Evolutionary conservation across 2,329 filamentous ascomycete species (phyloP), one percentile per base, ranked within the genome.

Genomic region (Chalaropsis ovoidea): DNA sequence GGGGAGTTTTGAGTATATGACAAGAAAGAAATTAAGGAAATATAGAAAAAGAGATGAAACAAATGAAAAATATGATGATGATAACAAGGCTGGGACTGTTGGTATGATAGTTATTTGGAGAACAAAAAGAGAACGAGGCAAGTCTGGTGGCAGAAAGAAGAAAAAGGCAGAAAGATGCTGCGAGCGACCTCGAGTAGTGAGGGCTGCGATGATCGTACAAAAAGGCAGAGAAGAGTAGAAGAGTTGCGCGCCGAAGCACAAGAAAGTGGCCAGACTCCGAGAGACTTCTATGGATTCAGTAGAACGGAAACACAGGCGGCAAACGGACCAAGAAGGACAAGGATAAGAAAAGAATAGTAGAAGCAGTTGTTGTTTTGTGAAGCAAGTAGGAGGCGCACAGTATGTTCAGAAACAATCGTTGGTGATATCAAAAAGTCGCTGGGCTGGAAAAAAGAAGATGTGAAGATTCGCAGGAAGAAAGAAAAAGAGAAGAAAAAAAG

Each of bases 321-420:
- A 45, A 62, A 13, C 68, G 65, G 67, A 65, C 68, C 68, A 70
- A 70, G 70, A 45, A 65, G 68, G 68, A 69, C 71, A 71, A 72
- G 67, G 68, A 69, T 69, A 72, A 74, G 71, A 69, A 67, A 72
- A 70, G 70, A 69, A 61, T 67, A 67, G 64, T 63, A 7, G 8
- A 39, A 35, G 31, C 3, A 35, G 7, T 35, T 35, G 31, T 39
- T 39, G 35, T 27, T 52, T 52, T 24, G 19, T 52, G 64, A 69
- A 68, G 68, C 65, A 69, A 68, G 47, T 10, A 49, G 65, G 69
- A 68, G 65, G 63, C 72, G 63, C 67, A 69, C 68, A 63, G 62
- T 65, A 64, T 58, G 54, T 45, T 62, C 58, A 63, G 66, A 63
- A 24, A 63, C 70, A 71, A 64, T 67, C 39, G 45, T 67, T 62